Evolutionary conservation across 805 yeast genomes (phyloP), one percentile per base, ranked within the genome.

Genomic region (Saccharomycopsis lassenensis): DNA sequence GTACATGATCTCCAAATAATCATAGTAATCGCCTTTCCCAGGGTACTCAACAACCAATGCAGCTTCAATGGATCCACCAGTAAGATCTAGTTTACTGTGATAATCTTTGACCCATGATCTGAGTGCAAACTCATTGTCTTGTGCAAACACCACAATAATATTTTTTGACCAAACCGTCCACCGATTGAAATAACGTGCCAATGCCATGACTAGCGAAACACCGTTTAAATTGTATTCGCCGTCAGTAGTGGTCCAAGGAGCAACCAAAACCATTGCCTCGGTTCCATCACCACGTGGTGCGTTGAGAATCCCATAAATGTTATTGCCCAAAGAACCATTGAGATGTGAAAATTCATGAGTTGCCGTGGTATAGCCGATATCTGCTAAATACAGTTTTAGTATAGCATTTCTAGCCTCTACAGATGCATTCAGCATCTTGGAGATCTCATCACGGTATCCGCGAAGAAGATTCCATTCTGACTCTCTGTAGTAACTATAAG

Each of bases 131-230:
- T 71, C 71, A 1, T 80, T 73, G 50, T 86, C 74, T 34, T 75
- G 73, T 3, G 95, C 86, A 34, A 85, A 69, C 19, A 87, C 94
- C 29, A 91, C 61, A 19, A 91, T 81, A 45, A 91, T 77, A 52
- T 87, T 93, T 52, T 91, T 91, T 16, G 95, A 84, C 98, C 97
- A 91, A 7, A 91, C 72, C 5, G 94, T 79, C 81, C 94, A 75
- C 46, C 85, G 67, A 29, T 75, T 67, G 55, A 89, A 81, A 58
- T 80, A 89, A 44, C 87, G 67, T 0, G 91, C 78, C 44, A 91
- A 58, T 0, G 87, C 76, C 12, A 83, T 54, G 2, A 77, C 69
- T 23, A 87, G 55, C 0, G 94, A 71, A 25, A 83, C 63, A 2
- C 94, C 98, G 27, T 94, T 94, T 40, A 74, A 65, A 54, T 91